Percentiles rank a stretch among this genome's conserved stretches.
Evolutionary conservation across 371 early-diverging fungal genomes (phyloP).

Genomic region (Mucor ambiguus): DNA sequence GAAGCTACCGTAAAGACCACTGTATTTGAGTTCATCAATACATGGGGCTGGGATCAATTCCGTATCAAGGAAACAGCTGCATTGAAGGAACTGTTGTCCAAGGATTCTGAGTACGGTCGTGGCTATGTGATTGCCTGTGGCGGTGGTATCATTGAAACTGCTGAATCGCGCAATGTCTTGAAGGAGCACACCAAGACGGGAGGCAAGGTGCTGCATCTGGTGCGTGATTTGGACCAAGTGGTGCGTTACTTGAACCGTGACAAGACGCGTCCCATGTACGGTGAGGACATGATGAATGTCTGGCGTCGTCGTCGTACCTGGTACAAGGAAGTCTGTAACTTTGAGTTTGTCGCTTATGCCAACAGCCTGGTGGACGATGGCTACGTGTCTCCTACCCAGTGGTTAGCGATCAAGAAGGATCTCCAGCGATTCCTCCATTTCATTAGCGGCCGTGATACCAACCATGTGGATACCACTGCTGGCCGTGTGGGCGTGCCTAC

Average conservation of each 20-base stretch:
- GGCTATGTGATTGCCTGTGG: slow-evolving; percentile 89
- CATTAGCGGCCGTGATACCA: slow-evolving; percentile 54
- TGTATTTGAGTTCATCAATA: slow-evolving; percentile 78
- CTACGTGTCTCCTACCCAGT: slow-evolving; percentile 53
- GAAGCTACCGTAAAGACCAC: slow-evolving; percentile 68
- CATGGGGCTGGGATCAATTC: slow-evolving; percentile 91
- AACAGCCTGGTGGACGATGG: slow-evolving; percentile 39
- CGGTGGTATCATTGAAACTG: slow-evolving; percentile 93
- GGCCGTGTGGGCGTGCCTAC: slow-evolving; percentile 53
- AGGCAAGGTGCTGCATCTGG: slow-evolving; percentile 80
- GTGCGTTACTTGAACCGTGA: slow-evolving; percentile 78
- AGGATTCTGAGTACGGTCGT: slow-evolving; percentile 39
- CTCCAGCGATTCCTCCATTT: slow-evolving; percentile 69
- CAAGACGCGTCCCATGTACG: slow-evolving; percentile 83
- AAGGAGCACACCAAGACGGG: slow-evolving; percentile 56
- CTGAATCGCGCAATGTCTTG: slow-evolving; percentile 66
- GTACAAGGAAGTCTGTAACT: slow-evolving; percentile 80
- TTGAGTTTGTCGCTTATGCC: slow-evolving; percentile 74
- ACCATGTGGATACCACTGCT: slow-evolving; percentile 39
- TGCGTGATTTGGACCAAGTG: slow-evolving; percentile 82
- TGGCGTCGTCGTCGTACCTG: slow-evolving; percentile 79
- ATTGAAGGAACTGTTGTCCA: slow-evolving; percentile 48
- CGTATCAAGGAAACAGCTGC: slow-evolving; percentile 76
- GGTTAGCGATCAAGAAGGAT: slow-evolving; percentile 72
- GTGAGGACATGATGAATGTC: slow-evolving; percentile 80